phyloP scores from a whole-genome alignment of 2,329 filamentous ascomycete genomes.

The Penicillium sp. region DNA sequence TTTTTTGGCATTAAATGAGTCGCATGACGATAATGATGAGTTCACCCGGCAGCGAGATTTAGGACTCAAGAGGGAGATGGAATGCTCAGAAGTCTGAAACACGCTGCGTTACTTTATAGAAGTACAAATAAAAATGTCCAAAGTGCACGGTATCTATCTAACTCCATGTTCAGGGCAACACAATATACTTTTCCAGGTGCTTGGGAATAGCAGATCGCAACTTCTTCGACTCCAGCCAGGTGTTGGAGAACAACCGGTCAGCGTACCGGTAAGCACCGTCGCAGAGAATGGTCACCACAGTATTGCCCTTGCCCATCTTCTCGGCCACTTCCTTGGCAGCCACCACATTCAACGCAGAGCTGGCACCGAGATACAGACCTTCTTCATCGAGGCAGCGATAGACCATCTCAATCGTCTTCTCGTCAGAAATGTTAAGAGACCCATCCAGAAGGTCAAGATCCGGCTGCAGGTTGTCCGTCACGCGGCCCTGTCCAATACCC shows the following conservation, averaged over 20 bases:
- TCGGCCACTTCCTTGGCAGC: slow-evolving; percentile 92
- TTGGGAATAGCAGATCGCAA: slow-evolving; percentile 78
- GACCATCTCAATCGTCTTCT: slow-evolving; percentile 96
- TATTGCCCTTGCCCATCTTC: slow-evolving; percentile 84
- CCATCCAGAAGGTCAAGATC: slow-evolving; percentile 85
- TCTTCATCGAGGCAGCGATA: slow-evolving; percentile 96
- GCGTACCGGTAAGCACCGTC: slow-evolving; percentile 98
- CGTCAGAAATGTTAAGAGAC: slow-evolving; percentile 80
- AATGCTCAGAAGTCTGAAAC: neutral
- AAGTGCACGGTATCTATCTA: neutral
- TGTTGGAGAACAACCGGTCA: slow-evolving; percentile 86
- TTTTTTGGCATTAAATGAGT: too few species aligned
- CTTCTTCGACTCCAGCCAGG: slow-evolving; percentile 87
- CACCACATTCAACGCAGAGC: slow-evolving; percentile 90
- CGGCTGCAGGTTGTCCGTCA: slow-evolving; percentile 90
- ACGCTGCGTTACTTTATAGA: neutral
- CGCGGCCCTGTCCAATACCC: slow-evolving; percentile 92
- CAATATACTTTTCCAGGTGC: slow-evolving; percentile 89
- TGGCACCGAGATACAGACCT: slow-evolving; percentile 91
- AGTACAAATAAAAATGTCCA: neutral
- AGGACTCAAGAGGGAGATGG: too few species aligned
- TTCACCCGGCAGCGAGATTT: too few species aligned
- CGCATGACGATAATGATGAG: too few species aligned
- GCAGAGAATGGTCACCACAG: slow-evolving; percentile 89
- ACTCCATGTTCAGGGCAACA: slow-evolving; percentile 64